Percentiles rank a stretch among this genome's conserved stretches.
Conservation (phyloP, 2,329 filamentous ascomycete species). For the Monilinia fructigena region DNA sequence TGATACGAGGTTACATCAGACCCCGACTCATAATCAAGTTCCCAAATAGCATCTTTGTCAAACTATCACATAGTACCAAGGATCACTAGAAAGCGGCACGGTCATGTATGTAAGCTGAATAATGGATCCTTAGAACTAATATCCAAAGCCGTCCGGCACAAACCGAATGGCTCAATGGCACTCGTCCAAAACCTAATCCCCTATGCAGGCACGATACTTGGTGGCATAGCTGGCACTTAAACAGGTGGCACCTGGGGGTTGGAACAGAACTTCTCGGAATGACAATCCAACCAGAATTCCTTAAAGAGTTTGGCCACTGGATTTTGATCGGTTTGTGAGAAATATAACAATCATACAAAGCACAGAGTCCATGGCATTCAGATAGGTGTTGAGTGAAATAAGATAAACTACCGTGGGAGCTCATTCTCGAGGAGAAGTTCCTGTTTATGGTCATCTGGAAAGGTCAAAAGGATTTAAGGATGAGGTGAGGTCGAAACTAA, state of each 20-base stretch:
- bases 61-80: background rate
- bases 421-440: background rate
- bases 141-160: background rate
- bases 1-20: background rate
- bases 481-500: background rate
- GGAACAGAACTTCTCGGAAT: background rate
- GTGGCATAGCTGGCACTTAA: background rate
- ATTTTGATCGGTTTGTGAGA: background rate
- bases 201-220: background rate
- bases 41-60: background rate
- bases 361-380: background rate
- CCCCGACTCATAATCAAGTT: background rate
- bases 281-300: background rate
- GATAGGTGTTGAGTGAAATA: background rate
- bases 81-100: background rate
- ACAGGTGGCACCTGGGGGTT: background rate
- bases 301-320: background rate
- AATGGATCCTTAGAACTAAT: background rate
- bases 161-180: background rate
- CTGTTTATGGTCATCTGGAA: background rate
- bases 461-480: background rate
- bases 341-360: background rate
- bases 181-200: background rate
- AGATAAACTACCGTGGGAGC: background rate
- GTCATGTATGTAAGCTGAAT: conserved; percentile 13